Percentiles rank a stretch among this genome's conserved stretches.
Evolutionary conservation across 192 early-diverging fungal genomes (phyloP).

Genomic region (Coemansia sp.): DNA sequence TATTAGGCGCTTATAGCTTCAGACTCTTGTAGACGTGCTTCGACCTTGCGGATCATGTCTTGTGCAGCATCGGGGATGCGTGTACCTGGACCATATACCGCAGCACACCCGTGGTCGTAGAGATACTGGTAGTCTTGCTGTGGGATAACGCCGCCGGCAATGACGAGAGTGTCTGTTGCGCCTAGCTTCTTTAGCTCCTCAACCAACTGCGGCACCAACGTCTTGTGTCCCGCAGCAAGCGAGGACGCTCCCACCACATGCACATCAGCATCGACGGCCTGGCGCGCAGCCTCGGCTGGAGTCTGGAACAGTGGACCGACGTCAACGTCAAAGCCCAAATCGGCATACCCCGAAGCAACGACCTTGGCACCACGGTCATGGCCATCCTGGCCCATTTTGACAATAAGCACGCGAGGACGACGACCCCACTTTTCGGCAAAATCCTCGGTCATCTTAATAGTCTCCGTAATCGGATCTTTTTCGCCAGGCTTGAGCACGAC

Average conservation of each 20-base stretch:
- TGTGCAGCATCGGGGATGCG: constrained; percentile 82
- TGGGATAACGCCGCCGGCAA: constrained; percentile 88
- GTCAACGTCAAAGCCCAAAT: constrained; percentile 91
- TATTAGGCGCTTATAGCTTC: constrained; percentile 10
- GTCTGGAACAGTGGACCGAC: constrained; percentile 89
- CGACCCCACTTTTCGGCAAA: constrained; percentile 76
- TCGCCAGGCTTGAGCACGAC: constrained; percentile 22
- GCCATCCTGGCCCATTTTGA: constrained; percentile 94
- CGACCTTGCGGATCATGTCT: constrained; percentile 78
- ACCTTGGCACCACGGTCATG: constrained; percentile 95
- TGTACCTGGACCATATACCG: constrained; percentile 89
- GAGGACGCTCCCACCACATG: constrained; percentile 88
- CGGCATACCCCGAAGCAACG: constrained; percentile 86
- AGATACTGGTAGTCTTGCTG: constrained; percentile 86
- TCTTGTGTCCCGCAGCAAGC: constrained; percentile 89
- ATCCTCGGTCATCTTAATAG: constrained; percentile 64
- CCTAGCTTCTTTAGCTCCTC: constrained; percentile 77
- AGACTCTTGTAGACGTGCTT: constrained; percentile 27
- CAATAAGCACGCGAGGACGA: constrained; percentile 86
- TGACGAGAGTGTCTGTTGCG: constrained; percentile 71
- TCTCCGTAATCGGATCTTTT: constrained; percentile 64
- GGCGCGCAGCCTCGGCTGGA: constrained; percentile 84
- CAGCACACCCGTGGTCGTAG: constrained; percentile 75
- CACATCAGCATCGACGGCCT: constrained; percentile 89
- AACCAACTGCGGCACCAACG: constrained; percentile 79